phyloP scores from a whole-genome alignment of 306 rosid genomes.

The Cicer yamashitae region DNA sequence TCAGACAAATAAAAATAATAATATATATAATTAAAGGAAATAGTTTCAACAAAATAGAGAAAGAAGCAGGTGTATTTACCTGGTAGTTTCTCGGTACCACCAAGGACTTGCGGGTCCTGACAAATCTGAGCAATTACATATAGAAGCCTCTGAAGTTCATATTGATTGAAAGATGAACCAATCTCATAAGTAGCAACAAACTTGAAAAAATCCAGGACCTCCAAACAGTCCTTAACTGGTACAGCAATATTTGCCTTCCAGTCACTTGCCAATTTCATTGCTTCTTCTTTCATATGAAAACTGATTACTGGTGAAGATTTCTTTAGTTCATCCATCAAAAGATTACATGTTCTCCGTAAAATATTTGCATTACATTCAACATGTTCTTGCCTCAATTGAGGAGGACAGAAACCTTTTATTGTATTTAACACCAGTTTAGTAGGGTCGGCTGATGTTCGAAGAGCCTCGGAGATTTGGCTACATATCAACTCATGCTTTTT shows the following conservation, averaged over 20 bases:
- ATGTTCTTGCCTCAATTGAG: conserved; percentile 9
- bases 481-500: conserved; percentile 1
- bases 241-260: conserved; percentile 11
- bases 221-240: conserved; percentile 19
- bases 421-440: conserved; percentile 37
- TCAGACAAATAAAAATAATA: not conserved
- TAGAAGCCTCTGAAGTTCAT: conserved; percentile 34
- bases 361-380: conserved; percentile 10
- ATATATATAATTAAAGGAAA: not conserved
- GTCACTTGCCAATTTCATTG: conserved; percentile 24
- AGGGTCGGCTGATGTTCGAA: conserved; percentile 32
- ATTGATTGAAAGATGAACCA: conserved; percentile 28
- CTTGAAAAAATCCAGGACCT: conserved; percentile 33
- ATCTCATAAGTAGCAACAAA: conserved; percentile 36
- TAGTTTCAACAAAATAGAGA: conserved; percentile 30
- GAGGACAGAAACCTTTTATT: conserved; percentile 8
- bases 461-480: conserved; percentile 24
- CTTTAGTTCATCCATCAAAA: conserved; percentile 27
- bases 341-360: conserved; percentile 22
- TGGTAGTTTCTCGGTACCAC: conserved; percentile 37
- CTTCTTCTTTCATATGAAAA: conserved; percentile 25
- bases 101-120: conserved; percentile 41
- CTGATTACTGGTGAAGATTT: conserved; percentile 15
- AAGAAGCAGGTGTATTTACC: conserved; percentile 45
- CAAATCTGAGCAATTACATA: conserved; percentile 44